Evolutionary conservation across 768 basidiomycete species (phyloP).

Genomic region (Lentinula detonsa): DNA sequence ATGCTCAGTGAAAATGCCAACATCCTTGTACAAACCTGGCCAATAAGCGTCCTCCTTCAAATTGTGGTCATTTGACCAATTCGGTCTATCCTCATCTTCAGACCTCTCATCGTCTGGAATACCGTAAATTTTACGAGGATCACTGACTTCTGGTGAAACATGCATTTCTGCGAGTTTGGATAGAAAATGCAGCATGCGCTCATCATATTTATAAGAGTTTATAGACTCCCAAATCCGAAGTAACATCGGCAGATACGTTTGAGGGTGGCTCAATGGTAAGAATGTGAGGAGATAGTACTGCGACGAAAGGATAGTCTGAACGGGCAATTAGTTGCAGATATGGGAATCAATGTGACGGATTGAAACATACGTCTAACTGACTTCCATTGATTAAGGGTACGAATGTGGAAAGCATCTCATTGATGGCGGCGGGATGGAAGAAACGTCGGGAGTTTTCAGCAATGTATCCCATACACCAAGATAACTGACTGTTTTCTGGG

Average conservation of each 20-base stretch:
- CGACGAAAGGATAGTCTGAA: conserved; percentile 66
- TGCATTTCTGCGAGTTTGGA: conserved; percentile 75
- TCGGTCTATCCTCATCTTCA: conserved; percentile 54
- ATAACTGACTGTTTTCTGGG: conserved; percentile 45
- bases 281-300: conserved; percentile 86
- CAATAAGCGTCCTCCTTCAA: conserved; percentile 36
- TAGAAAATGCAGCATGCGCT: conserved; percentile 82
- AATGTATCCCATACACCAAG: conserved; percentile 72
- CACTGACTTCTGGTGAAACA: conserved; percentile 68
- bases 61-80: conserved; percentile 40
- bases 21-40: conserved; percentile 77
- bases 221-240: conserved; percentile 86
- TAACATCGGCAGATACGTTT: conserved; percentile 76
- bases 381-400: conserved; percentile 74
- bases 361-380: conserved; percentile 55
- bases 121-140: conserved; percentile 60
- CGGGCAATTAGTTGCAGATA: not conserved
- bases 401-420: conserved; percentile 86
- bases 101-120: conserved; percentile 67
- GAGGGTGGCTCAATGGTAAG: conserved; percentile 79
- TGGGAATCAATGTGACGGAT: not conserved
- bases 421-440: conserved; percentile 83
- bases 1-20: conserved; percentile 81
- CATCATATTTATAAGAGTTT: conserved; percentile 87
- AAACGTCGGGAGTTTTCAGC: conserved; percentile 68